phyloP scores from a whole-genome alignment of 2,329 filamentous ascomycete genomes.

The Diaporthe sp. region DNA sequence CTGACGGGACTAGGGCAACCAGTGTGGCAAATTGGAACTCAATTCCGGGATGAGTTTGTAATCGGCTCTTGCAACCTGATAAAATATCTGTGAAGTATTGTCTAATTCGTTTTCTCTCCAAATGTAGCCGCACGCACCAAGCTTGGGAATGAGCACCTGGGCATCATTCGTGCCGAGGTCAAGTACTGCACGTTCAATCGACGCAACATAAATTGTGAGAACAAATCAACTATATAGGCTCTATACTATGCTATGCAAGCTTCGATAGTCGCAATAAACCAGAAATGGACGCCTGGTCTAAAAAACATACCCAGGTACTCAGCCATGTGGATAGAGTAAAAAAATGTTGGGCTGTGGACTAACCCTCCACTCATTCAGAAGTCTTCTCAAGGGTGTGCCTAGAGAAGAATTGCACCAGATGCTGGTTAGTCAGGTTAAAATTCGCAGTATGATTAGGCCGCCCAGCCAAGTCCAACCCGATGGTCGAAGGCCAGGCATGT shows the following conservation, averaged over 20 bases:
- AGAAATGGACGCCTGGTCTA: background rate
- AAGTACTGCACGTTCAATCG: background rate
- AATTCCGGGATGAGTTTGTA: background rate
- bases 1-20: background rate
- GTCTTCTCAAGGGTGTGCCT: conserved; percentile 36
- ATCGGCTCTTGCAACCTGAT: background rate
- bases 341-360: too few species aligned
- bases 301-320: background rate
- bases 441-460: conserved; percentile 40
- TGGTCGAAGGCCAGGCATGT: conserved; percentile 41
- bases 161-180: background rate
- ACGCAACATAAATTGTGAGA: background rate
- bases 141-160: background rate
- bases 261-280: background rate
- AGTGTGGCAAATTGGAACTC: background rate
- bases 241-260: background rate
- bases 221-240: too few species aligned
- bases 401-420: conserved; percentile 42
- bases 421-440: conserved; percentile 42
- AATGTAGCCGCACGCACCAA: background rate
- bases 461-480: conserved; percentile 39
- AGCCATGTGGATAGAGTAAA: too few species aligned
- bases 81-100: background rate
- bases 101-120: too few species aligned
- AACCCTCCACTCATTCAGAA: background rate